These are phyloP conservation scores for Stellera chamaejasme DNA, from an alignment of 345 rosid species.

Conservation along the genomic window DNA sequence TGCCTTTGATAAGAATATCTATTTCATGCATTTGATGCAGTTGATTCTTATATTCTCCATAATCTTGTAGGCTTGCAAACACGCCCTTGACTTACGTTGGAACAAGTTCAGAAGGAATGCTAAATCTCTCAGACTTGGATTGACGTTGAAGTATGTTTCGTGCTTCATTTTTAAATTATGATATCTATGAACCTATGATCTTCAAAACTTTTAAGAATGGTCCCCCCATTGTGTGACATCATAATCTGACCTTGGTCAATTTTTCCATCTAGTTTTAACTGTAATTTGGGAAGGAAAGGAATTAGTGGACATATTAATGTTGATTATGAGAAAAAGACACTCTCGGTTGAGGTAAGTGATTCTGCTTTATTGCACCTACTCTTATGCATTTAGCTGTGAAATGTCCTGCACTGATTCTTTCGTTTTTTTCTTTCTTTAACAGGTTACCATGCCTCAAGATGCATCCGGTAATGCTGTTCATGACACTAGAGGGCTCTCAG, in stretches of 20 bases:
- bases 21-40: neutral
- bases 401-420: neutral
- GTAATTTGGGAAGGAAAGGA: slow-evolving; percentile 82
- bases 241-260: slow-evolving; percentile 8
- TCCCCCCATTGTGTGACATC: neutral
- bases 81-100: slow-evolving; percentile 57
- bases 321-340: slow-evolving; percentile 65
- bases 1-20: neutral
- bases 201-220: neutral
- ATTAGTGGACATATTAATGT: slow-evolving; percentile 73
- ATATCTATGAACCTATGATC: neutral
- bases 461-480: slow-evolving; percentile 63
- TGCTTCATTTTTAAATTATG: neutral
- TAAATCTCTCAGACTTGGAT: slow-evolving; percentile 43
- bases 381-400: too few species aligned
- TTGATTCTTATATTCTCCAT: neutral
- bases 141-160: slow-evolving; percentile 73
- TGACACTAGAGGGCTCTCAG: slow-evolving; percentile 96
- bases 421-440: slow-evolving; percentile 15
- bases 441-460: slow-evolving; percentile 99
- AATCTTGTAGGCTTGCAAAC: slow-evolving; percentile 48
- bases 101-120: slow-evolving; percentile 62
- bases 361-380: too few species aligned
- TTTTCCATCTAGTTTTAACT: slow-evolving; percentile 51
- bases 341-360: slow-evolving; percentile 61